Percentiles rank a stretch among this genome's conserved stretches.
Evolutionary conservation across 2,329 filamentous ascomycete genomes (phyloP).

Genomic region (Dichotomopilus funicola): DNA sequence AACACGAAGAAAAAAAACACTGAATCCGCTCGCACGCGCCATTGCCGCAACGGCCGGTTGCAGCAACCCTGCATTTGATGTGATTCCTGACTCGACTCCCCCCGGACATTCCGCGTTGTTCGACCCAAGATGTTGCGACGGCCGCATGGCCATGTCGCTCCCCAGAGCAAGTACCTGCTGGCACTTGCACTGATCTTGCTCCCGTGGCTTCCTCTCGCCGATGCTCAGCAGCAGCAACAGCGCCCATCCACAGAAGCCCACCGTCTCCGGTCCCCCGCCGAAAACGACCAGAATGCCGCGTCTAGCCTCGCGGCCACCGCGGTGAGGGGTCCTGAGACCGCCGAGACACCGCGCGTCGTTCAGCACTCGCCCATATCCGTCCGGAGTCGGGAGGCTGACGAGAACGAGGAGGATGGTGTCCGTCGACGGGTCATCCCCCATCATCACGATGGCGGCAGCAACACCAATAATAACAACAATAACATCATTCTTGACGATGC

Average conservation of each 20-base stretch:
- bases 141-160: slow-evolving; percentile 50
- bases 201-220: slow-evolving; percentile 48
- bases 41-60: background rate
- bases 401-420: slow-evolving; percentile 14
- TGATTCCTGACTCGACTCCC: slow-evolving; percentile 17
- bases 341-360: slow-evolving; percentile 25
- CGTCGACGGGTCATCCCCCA: slow-evolving; percentile 6
- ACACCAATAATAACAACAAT: slow-evolving; percentile 25
- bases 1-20: background rate
- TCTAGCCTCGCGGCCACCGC: slow-evolving; percentile 21
- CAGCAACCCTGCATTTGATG: slow-evolving; percentile 17
- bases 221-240: slow-evolving; percentile 59
- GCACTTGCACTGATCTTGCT: slow-evolving; percentile 54
- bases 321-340: slow-evolving; percentile 16
- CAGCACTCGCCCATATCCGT: slow-evolving; percentile 23
- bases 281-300: slow-evolving; percentile 19
- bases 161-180: slow-evolving; percentile 43
- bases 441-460: background rate
- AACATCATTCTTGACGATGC: slow-evolving; percentile 55
- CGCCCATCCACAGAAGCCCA: slow-evolving; percentile 12
- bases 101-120: slow-evolving; percentile 22
- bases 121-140: slow-evolving; percentile 54
- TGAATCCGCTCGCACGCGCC: slow-evolving; percentile 2
- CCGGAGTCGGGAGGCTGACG: slow-evolving; percentile 22
- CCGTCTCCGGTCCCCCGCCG: slow-evolving; percentile 18